A percentile compares a stretch with the other conserved stretches of the same genome.
phyloP scores from a whole-genome alignment of 208 protist species.

The Trypanosoma platydactyli region DNA sequence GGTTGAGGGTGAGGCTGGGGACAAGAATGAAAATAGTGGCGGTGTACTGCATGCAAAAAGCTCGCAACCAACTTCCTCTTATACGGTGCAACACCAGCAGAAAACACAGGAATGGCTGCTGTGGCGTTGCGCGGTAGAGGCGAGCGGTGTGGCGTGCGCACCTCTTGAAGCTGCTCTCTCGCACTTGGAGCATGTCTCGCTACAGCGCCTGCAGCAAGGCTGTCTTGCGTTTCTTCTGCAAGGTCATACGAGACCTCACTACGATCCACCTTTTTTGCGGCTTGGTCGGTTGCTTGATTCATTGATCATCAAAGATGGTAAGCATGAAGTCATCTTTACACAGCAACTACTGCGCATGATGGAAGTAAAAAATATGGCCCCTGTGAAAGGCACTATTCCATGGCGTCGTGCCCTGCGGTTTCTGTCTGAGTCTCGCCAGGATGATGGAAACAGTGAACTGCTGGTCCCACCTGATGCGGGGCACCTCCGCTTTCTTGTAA shows the following conservation, averaged over 20 bases:
- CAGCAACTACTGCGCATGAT: slow-evolving; percentile 9
- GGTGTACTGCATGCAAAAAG: too few species aligned
- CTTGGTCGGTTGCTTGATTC: slow-evolving; percentile 29
- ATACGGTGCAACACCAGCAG: neutral
- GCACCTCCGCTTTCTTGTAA: slow-evolving; percentile 15
- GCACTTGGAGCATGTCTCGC: neutral
- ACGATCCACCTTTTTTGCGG: slow-evolving; percentile 35
- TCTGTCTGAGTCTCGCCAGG: slow-evolving; percentile 7
- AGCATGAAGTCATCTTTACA: slow-evolving; percentile 1
- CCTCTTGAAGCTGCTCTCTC: slow-evolving; percentile 17
- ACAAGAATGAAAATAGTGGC: neutral
- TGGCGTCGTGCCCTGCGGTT: slow-evolving; percentile 30
- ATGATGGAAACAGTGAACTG: neutral
- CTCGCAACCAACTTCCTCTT: neutral
- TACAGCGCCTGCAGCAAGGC: slow-evolving; percentile 17
- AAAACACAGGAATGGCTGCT: slow-evolving; percentile 13
- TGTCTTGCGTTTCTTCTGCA: slow-evolving; percentile 33
- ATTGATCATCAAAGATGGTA: slow-evolving; percentile 1
- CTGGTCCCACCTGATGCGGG: neutral
- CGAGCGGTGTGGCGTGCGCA: slow-evolving; percentile 3
- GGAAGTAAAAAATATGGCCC: neutral
- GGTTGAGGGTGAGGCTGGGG: neutral
- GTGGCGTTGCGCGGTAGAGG: slow-evolving; percentile 28
- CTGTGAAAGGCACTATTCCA: slow-evolving; percentile 8
- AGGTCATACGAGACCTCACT: slow-evolving; percentile 20